These are phyloP conservation scores for Vinca major DNA, from an alignment of 305 asterid genomes.

Conservation along the genomic window DNA sequence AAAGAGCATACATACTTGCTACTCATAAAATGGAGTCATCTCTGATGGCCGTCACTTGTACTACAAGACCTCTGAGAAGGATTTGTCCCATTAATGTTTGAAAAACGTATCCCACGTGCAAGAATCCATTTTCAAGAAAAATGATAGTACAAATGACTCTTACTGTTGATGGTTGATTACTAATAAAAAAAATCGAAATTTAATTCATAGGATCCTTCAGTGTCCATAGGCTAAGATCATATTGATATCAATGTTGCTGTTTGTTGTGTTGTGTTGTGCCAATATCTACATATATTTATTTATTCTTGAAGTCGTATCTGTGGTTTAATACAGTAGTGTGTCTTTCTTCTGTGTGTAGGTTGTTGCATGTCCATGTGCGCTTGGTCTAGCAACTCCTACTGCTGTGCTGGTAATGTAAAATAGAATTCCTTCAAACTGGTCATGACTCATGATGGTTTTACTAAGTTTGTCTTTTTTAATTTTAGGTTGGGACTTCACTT, in stretches of 20 bases:
- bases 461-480: conserved; percentile 15
- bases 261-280: background rate
- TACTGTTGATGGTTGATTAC: background rate
- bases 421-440: conserved; percentile 12
- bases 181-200: no score
- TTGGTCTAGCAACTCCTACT: conserved; percentile 98
- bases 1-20: background rate
- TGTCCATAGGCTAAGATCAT: background rate
- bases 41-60: background rate
- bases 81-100: background rate
- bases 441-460: conserved; percentile 12
- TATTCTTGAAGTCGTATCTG: conserved; percentile 8
- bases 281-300: background rate
- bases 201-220: background rate
- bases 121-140: background rate
- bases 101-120: background rate
- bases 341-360: conserved; percentile 49
- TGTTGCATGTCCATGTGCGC: conserved; percentile 99
- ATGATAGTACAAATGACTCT: no score
- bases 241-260: background rate
- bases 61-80: background rate
- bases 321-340: conserved; percentile 15
- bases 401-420: conserved; percentile 76
- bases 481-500: conserved; percentile 97
- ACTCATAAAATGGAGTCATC: background rate